Evolutionary conservation across 2,329 filamentous ascomycete genomes (phyloP).

Genomic region (Exophiala spinifera): DNA sequence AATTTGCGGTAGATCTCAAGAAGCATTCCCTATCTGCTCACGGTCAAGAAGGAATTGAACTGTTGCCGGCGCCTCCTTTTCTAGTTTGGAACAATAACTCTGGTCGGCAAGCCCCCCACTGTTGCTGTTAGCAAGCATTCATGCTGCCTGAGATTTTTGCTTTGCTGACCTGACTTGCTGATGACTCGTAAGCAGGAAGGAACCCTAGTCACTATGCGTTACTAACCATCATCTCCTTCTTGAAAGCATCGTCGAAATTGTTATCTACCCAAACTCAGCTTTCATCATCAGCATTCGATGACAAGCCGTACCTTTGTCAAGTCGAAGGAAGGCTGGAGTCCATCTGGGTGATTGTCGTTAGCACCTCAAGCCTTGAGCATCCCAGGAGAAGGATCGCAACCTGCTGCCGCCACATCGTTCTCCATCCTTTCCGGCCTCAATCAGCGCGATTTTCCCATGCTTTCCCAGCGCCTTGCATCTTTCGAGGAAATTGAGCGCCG

Average conservation of each 20-base stretch:
- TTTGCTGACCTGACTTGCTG: slow-evolving; percentile 11
- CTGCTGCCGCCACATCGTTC: slow-evolving; percentile 42
- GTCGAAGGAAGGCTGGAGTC: slow-evolving; percentile 43
- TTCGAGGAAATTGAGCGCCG: slow-evolving; percentile 42
- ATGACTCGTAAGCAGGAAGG: no score
- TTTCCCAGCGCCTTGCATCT: slow-evolving; percentile 37
- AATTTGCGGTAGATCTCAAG: neutral
- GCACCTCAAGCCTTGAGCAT: no score
- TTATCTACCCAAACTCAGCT: slow-evolving; percentile 25
- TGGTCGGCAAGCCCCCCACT: slow-evolving; percentile 37
- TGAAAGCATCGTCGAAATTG: slow-evolving; percentile 25
- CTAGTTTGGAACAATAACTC: slow-evolving; percentile 41
- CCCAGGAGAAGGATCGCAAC: neutral
- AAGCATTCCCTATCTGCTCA: neutral
- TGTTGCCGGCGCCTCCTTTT: slow-evolving; percentile 36
- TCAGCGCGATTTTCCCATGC: slow-evolving; percentile 37
- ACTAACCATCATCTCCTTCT: slow-evolving; percentile 23
- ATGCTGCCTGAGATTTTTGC: neutral
- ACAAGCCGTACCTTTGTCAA: slow-evolving; percentile 33
- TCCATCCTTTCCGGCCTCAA: slow-evolving; percentile 40
- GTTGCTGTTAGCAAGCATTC: neutral
- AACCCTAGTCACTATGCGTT: no score
- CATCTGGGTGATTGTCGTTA: slow-evolving; percentile 15
- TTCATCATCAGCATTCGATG: neutral
- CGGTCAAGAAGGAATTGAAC: slow-evolving; percentile 39